Percentiles rank a stretch among this genome's conserved stretches.
Evolutionary conservation across 2,329 filamentous ascomycete species (phyloP).

Genomic region (Neonectria hederae): DNA sequence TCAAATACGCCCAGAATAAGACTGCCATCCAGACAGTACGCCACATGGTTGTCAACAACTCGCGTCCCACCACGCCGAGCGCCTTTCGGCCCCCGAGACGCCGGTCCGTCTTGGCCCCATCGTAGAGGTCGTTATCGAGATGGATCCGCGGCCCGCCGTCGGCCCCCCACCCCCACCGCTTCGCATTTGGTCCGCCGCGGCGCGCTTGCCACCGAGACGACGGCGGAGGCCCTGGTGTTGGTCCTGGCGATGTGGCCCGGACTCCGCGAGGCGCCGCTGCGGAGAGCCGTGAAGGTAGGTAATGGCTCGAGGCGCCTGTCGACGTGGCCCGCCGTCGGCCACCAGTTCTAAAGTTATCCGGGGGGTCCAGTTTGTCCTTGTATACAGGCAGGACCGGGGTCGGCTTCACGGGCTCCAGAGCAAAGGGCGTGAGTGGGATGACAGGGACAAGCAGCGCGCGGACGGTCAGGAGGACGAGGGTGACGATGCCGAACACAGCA

Average conservation of each 20-base stretch:
- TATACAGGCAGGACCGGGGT: conserved; percentile 53
- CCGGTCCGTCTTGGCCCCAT: conserved; percentile 45
- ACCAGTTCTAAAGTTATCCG: conserved; percentile 34
- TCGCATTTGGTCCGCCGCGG: conserved; percentile 38
- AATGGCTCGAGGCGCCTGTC: conserved; percentile 38
- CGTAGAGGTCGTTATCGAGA: conserved; percentile 61
- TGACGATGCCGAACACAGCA: conserved; percentile 66
- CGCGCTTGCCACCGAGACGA: conserved; percentile 39
- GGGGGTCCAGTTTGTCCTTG: conserved; percentile 63
- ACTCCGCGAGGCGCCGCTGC: conserved; percentile 32
- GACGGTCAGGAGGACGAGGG: conserved; percentile 59
- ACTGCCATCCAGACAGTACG: conserved; percentile 71
- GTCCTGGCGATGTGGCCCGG: conserved; percentile 34
- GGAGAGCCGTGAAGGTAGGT: conserved; percentile 37
- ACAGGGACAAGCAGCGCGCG: conserved; percentile 67
- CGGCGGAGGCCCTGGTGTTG: conserved; percentile 18
- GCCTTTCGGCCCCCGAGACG: conserved; percentile 44
- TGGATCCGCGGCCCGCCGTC: conserved; percentile 61
- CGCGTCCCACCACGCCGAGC: conserved; percentile 61
- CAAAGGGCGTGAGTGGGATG: conserved; percentile 63
- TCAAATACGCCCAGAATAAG: conserved; percentile 72
- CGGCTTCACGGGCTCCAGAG: conserved; percentile 54
- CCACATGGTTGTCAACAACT: conserved; percentile 70
- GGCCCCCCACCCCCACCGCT: conserved; percentile 56
- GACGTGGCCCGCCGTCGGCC: conserved; percentile 29